Base-by-base conservation (phyloP, 78 protist species). In the Monocercomonoides exilis region DNA sequence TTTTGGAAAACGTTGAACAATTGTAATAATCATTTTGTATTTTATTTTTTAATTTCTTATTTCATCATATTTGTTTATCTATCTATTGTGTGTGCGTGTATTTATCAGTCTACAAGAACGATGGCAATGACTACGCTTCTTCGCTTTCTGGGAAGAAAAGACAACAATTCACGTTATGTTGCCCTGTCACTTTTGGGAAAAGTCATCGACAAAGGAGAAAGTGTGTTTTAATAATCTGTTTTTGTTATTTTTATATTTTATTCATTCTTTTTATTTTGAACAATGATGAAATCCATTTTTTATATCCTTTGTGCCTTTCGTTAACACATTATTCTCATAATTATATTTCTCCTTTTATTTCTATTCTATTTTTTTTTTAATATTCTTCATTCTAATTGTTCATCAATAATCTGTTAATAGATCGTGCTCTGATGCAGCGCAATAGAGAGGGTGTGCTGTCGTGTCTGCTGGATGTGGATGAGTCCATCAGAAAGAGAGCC, bases 191-290 rank as follows among this genome's bases (percentile, higher is more conserved):
- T 41, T 11, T 21, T 80, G n/a, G 21, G 33, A 11, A 80, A 80
- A 21, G 84, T 41, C 70, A 43, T 80, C 45, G 77, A 63, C n/a
- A 63, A 63, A 63, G 32, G 77, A n/a, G 45, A 63, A 63, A 63
- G 32, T 33, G 77, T 33, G 32, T 33, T n/a, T 63, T 63, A 33
- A 63, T 33, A 33, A 33, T 33, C n/a, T 33, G 77, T 63, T 63
- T 63, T 63, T 33, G n/a, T n/a, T 63, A 63, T 63, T 63, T n/a
- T 63, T 33, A 63, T 33, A 33, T 63, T 33, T 63, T 33, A 33
- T 63, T n/a, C 77, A 63, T 63, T 63, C n/a, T 63, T 63, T 63
- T 63, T 63, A 63, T 63, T 63, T 63, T 63, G n/a, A n/a, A n/a
- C n/a, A n/a, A n/a, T n/a, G n/a, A n/a, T n/a, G n/a, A n/a, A n/a